Evolutionary conservation across 208 protist species (phyloP).

Genomic region (Acanthamoeba triangularis): DNA sequence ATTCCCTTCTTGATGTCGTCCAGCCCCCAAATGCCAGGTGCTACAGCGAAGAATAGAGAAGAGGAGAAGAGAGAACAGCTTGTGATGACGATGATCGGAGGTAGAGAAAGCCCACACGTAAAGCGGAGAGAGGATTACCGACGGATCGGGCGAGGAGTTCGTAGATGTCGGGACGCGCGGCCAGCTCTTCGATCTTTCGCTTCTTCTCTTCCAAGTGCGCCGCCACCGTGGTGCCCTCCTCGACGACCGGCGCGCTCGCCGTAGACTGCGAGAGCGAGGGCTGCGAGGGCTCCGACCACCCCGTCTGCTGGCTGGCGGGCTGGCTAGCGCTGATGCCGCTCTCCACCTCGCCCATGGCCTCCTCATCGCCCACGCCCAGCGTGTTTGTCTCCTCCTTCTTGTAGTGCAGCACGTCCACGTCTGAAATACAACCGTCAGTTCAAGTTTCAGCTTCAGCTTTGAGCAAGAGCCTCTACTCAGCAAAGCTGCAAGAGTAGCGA

Average conservation of each 20-base stretch:
- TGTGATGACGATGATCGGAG: too few relatives aligned
- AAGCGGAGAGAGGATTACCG: slow-evolving; percentile 31
- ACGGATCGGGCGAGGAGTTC: slow-evolving; percentile 96
- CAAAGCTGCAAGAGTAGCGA: too few relatives aligned
- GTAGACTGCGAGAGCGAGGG: not conserved
- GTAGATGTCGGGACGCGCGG: slow-evolving; percentile 95
- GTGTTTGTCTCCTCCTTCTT: slow-evolving; percentile 91
- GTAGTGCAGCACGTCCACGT: slow-evolving; percentile 98
- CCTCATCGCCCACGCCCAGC: slow-evolving; percentile 70
- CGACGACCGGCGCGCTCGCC: not conserved
- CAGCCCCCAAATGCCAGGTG: slow-evolving; percentile 98
- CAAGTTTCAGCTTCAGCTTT: not conserved
- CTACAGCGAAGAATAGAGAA: slow-evolving; percentile 81
- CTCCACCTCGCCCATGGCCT: slow-evolving; percentile 4
- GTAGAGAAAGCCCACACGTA: too few relatives aligned
- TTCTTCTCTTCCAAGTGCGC: slow-evolving; percentile 72
- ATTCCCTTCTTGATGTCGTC: slow-evolving; percentile 99
- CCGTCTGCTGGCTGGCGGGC: not conserved
- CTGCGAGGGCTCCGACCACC: slow-evolving; percentile 43
- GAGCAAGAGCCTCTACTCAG: not conserved
- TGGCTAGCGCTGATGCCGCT: not conserved
- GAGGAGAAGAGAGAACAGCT: not conserved
- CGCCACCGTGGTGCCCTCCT: slow-evolving; percentile 56
- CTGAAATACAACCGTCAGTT: slow-evolving; percentile 27
- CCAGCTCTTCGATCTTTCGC: slow-evolving; percentile 83